Conservation (phyloP, 1,284 basidiomycete species). For the Ustilago crameri region DNA sequence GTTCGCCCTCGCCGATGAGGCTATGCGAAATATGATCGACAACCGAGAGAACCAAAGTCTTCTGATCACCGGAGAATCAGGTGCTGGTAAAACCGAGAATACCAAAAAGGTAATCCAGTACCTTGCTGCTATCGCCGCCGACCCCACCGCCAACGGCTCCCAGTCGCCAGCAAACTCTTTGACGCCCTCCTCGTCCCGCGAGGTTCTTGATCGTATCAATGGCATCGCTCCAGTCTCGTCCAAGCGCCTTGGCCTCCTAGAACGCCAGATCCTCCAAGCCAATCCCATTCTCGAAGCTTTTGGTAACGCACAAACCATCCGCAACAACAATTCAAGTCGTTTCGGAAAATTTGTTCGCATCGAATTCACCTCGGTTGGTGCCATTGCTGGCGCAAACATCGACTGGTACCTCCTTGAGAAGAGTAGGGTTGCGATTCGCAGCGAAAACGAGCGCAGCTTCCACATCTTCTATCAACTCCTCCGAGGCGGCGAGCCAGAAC, state of each 20-base stretch:
- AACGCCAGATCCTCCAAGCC: constrained; percentile 95
- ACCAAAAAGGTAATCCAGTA: constrained; percentile 99
- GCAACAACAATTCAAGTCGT: constrained; percentile 98
- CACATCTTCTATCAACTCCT: constrained; percentile 94
- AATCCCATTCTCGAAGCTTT: constrained; percentile 98
- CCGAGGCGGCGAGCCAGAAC: constrained; percentile 62
- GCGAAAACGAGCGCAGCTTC: constrained; percentile 81
- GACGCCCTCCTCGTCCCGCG: constrained; percentile 50
- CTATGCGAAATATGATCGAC: constrained; percentile 98
- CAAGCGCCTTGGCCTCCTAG: constrained; percentile 80
- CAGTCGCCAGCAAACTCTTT: constrained; percentile 45
- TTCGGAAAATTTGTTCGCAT: constrained; percentile 98
- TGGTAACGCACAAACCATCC: constrained; percentile 97
- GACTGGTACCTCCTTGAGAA: constrained; percentile 99
- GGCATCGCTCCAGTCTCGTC: constrained; percentile 51
- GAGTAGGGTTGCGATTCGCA: constrained; percentile 77
- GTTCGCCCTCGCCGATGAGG: constrained; percentile 95
- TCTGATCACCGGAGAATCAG: constrained; percentile 99
- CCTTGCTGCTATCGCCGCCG: constrained; percentile 91
- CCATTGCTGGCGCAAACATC: constrained; percentile 96
- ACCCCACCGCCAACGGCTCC: constrained; percentile 39
- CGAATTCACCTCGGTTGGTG: constrained; percentile 90
- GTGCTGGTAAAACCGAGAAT: constrained; percentile 99
- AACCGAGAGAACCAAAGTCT: constrained; percentile 98
- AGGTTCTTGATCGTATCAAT: constrained; percentile 59